These are phyloP conservation scores for Lactarius akahatsu DNA, from an alignment of 768 basidiomycete species.

Conservation along the genomic window DNA sequence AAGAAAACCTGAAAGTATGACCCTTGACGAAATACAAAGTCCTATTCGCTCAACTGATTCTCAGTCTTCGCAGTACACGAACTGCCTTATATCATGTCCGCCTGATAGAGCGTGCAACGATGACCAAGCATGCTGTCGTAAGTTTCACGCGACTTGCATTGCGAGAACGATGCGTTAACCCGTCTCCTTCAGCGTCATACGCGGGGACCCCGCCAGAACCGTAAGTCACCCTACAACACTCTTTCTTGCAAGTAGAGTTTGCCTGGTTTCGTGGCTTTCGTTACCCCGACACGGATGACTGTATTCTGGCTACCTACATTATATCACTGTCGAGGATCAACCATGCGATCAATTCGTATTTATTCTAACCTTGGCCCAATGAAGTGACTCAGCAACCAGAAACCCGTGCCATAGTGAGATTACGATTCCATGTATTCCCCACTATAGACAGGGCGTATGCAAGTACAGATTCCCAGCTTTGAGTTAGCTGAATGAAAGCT, in stretches of 20 bases:
- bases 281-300: neutral
- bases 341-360: neutral
- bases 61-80: constrained; percentile 52
- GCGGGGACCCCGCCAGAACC: constrained; percentile 13
- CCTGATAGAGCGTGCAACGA: constrained; percentile 66
- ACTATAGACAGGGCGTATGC: too few species aligned
- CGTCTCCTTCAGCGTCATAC: constrained; percentile 16
- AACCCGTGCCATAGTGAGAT: too few species aligned
- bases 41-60: constrained; percentile 16
- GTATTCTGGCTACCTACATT: neutral
- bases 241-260: neutral
- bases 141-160: constrained; percentile 36
- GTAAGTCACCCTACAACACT: neutral
- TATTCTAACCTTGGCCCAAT: neutral
- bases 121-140: constrained; percentile 80
- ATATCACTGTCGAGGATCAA: neutral
- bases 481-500: neutral
- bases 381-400: too few species aligned
- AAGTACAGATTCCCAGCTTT: neutral
- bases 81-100: constrained; percentile 73
- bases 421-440: too few species aligned
- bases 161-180: constrained; percentile 1
- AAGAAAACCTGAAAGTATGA: constrained; percentile 50
- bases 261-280: neutral
- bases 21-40: neutral